Evolutionary conservation across 345 rosid species (phyloP), one percentile per base, ranked within the genome.

Genomic region (Cardamine chenopodiifolia): DNA sequence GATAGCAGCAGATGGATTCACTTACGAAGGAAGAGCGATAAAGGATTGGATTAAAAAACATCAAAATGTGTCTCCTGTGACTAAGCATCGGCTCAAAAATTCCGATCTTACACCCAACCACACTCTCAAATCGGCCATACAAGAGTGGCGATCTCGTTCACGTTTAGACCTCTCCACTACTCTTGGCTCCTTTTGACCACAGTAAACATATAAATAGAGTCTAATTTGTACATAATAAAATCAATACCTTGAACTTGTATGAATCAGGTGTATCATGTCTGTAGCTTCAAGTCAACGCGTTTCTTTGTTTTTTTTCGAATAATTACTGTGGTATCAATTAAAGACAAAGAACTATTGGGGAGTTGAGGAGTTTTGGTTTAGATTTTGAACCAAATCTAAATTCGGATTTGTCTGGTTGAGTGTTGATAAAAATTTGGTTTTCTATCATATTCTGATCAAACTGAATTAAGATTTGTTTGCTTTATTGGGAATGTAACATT

Each of bases 1-100:
- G 73, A 83, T 90, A 78, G 92, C 96, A 32, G 90, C 88, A 13
- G 97, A 93, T 82, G 96, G 98, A 62, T 90, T 89, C 79, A 86
- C 96, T 0, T 93, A 93, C 8, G 97, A 93, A 81, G 86, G 80
- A 18, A 74, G 66, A 81, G 96, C 94, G 23, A 91, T 93, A 9
- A 83, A 81, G 65, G 87, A 85, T 1, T 93, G 97, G 98, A 82
- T 88, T 50, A 85, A 75, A 39, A 87, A 76, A 74, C 84, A 88
- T 82, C 73, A 80, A 8, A 42, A 66, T 22, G 83, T 88, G 28
- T 93, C 98, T 45, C 96, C 96, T 1, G 94, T 88, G 59, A 85
- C 98, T 73, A 91, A 85, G 77, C 81, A 74, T 40, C 55, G 70
- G 79, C 83, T 93, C 59, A 84, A 80, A 71, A 80, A 90, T 75